These are phyloP conservation scores for Chaetomiaceae sp. DNA, from an alignment of 2,329 filamentous ascomycete genomes.

Conservation along the genomic window DNA sequence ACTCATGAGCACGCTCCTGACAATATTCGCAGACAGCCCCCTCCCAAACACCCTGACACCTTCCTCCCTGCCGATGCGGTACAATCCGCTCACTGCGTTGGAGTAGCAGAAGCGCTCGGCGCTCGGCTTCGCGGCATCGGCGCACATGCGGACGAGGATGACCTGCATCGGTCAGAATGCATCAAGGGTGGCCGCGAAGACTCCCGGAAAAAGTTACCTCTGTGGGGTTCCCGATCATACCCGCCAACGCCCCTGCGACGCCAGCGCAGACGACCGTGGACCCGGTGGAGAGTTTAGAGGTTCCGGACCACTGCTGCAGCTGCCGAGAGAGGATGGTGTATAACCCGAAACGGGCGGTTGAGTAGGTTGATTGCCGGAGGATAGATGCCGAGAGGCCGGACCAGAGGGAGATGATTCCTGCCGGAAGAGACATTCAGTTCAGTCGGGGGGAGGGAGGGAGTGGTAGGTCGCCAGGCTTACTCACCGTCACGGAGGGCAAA, in stretches of 20 bases:
- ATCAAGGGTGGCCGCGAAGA: neutral
- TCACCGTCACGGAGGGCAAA: slow-evolving; percentile 23
- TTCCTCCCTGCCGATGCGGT: slow-evolving; percentile 22
- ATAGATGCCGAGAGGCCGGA: slow-evolving; percentile 24
- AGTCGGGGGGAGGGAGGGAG: neutral
- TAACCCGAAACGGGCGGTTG: slow-evolving; percentile 24
- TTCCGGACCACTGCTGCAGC: slow-evolving; percentile 13
- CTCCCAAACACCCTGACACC: slow-evolving; percentile 21
- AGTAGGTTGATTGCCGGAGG: slow-evolving; percentile 25
- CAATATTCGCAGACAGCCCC: slow-evolving; percentile 22
- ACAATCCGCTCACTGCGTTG: slow-evolving; percentile 17
- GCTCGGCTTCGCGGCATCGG: slow-evolving; percentile 22
- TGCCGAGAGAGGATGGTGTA: slow-evolving; percentile 19
- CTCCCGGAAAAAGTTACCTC: slow-evolving; percentile 10
- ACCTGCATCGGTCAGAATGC: no score
- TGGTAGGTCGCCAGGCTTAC: neutral
- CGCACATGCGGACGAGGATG: slow-evolving; percentile 24
- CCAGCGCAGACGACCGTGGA: slow-evolving; percentile 21
- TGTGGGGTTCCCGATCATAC: slow-evolving; percentile 24
- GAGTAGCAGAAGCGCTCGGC: slow-evolving; percentile 21
- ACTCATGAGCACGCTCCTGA: slow-evolving; percentile 26
- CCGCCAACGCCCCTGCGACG: slow-evolving; percentile 20
- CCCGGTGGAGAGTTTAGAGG: slow-evolving; percentile 14
- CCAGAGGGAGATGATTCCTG: slow-evolving; percentile 23
- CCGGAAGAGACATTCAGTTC: neutral